A percentile compares a stretch with the other conserved stretches of the same genome.
Conservation (phyloP, 2,329 filamentous ascomycete genomes). For the Hypocrella siamensis region DNA sequence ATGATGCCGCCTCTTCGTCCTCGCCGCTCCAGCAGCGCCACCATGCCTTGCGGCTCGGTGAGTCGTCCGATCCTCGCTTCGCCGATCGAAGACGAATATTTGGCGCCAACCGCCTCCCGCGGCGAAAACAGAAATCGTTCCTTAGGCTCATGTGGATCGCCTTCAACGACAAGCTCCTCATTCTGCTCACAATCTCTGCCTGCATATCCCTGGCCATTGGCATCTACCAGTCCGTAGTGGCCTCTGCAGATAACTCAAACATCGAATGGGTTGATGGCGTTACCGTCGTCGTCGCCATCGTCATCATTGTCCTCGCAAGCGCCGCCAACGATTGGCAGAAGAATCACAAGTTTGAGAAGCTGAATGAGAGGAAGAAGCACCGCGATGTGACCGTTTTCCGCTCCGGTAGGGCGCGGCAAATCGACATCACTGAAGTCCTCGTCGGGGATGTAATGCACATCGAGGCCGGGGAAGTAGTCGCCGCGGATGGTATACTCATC, state of each 20-base stretch:
- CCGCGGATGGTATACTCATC: constrained; percentile 55
- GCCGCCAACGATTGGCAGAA: constrained; percentile 76
- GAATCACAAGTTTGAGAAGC: constrained; percentile 63
- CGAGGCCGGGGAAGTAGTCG: constrained; percentile 57
- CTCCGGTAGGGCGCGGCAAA: constrained; percentile 54
- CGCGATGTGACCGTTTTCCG: constrained; percentile 58
- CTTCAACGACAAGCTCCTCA: constrained; percentile 68
- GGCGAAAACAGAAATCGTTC: constrained; percentile 54
- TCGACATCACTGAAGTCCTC: constrained; percentile 55
- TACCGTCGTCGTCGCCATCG: constrained; percentile 61
- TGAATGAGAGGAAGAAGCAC: constrained; percentile 69
- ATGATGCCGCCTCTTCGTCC: constrained; percentile 2
- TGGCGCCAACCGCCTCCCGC: constrained; percentile 40
- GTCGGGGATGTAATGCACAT: constrained; percentile 61
- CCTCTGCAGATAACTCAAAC: constrained; percentile 29
- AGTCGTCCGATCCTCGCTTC: constrained; percentile 11
- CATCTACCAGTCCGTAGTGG: constrained; percentile 54
- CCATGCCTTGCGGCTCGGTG: constrained; percentile 14
- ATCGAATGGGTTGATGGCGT: constrained; percentile 75
- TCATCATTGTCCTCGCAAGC: constrained; percentile 61
- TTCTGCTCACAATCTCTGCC: constrained; percentile 55
- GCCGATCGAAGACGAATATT: constrained; percentile 54
- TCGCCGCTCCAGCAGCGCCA: constrained; percentile 8
- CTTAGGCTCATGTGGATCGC: constrained; percentile 57
- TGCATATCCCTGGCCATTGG: constrained; percentile 60